A percentile compares a stretch with the other conserved stretches of the same genome.
Conservation (phyloP, 805 yeast genomes). For the Candida schatavii region DNA sequence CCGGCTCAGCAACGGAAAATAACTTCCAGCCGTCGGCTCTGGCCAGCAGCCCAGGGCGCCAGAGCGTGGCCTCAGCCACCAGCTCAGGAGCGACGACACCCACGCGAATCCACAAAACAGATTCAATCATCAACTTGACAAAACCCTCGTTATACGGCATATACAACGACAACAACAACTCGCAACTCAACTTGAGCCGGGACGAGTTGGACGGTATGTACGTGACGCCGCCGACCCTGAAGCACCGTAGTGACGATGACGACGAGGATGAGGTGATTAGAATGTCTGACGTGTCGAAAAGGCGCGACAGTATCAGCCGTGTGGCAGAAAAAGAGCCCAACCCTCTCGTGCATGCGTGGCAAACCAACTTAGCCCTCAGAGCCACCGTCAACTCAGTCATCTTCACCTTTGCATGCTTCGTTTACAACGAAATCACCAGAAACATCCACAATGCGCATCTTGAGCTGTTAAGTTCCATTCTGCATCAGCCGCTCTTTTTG, state of each 20-base stretch:
- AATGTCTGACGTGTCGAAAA: neutral
- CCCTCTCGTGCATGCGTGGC: neutral
- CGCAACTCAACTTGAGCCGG: constrained; percentile 33
- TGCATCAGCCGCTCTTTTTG: constrained; percentile 41
- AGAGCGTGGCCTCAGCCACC: neutral
- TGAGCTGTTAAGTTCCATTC: constrained; percentile 32
- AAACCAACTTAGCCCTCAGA: neutral
- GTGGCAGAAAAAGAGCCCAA: neutral
- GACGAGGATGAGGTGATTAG: neutral
- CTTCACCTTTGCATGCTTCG: constrained; percentile 46
- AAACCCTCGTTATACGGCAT: constrained; percentile 51
- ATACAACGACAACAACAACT: constrained; percentile 47
- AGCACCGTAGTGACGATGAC: neutral
- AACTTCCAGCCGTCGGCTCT: neutral
- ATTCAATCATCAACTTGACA: constrained; percentile 47
- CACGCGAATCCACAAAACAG: constrained; percentile 26
- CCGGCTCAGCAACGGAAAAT: neutral
- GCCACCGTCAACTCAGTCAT: constrained; percentile 17
- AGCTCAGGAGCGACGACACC: constrained; percentile 1
- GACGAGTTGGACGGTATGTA: constrained; percentile 1
- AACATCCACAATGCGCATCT: constrained; percentile 52
- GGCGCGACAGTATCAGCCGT: neutral
- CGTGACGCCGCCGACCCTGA: constrained; percentile 3
- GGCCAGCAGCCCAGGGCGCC: neutral
- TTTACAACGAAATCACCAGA: constrained; percentile 51